Conservation (phyloP, 305 asterid species). For the Nicotiana rustica region DNA sequence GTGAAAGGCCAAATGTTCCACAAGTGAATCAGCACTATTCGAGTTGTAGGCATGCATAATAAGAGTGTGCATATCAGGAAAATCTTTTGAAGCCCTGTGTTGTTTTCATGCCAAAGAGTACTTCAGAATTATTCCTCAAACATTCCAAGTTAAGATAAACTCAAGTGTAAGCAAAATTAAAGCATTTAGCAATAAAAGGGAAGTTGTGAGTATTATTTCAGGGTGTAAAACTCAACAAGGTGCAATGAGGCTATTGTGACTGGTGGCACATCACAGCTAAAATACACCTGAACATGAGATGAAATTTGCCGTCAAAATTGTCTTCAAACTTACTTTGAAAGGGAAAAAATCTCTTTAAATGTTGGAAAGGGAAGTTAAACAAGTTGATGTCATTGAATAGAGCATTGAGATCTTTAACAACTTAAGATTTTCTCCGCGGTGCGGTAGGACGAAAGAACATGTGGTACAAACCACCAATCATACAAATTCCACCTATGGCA, state of each 20-base stretch:
- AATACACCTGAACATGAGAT: conserved; percentile 18
- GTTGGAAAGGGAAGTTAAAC: conserved; percentile 11
- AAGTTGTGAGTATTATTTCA: conserved; percentile 11
- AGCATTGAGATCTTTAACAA: not conserved
- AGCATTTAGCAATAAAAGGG: not conserved
- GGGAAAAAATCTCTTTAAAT: not conserved
- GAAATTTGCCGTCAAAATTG: conserved; percentile 5
- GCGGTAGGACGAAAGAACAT: not conserved
- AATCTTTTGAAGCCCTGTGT: conserved; percentile 88
- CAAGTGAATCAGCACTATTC: conserved; percentile 65
- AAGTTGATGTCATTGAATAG: conserved; percentile 1
- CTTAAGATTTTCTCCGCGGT: not conserved
- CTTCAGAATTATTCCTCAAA: conserved; percentile 54
- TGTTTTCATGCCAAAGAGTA: conserved; percentile 62
- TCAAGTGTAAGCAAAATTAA: not conserved
- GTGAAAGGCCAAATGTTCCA: conserved; percentile 94
- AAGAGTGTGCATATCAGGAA: conserved; percentile 84
- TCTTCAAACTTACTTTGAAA: not conserved
- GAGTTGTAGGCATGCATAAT: conserved; percentile 85
- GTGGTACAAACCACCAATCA: not conserved
- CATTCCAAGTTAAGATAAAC: conserved; percentile 29
- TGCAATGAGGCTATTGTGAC: not conserved
- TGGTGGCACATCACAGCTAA: not conserved
- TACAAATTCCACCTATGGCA: conserved; percentile 13
- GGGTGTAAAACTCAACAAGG: conserved; percentile 13